Conservation (phyloP, 2,329 filamentous ascomycete genomes). For the Fusarium sp. region DNA sequence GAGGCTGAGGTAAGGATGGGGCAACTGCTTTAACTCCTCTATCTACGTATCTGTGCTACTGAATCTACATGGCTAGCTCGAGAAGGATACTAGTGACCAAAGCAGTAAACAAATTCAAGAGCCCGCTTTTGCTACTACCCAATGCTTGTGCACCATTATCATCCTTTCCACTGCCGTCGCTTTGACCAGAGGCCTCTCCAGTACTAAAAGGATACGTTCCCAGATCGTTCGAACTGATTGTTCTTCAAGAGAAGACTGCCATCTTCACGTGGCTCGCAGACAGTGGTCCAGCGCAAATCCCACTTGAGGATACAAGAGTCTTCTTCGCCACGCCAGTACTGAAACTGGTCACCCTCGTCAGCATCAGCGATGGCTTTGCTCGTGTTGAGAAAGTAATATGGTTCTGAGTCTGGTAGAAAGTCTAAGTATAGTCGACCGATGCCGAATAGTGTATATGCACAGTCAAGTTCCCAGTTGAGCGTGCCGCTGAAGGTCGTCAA, state of each 20-base stretch:
- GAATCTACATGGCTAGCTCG: not conserved
- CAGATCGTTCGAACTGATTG: conserved; percentile 5
- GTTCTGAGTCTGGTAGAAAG: not conserved
- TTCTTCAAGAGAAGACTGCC: conserved; percentile 15
- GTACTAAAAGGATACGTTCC: conserved; percentile 8
- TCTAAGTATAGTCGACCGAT: conserved; percentile 10
- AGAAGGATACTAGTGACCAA: not conserved
- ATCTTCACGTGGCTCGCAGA: conserved; percentile 10
- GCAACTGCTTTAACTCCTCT: not conserved
- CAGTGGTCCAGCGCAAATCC: conserved; percentile 15
- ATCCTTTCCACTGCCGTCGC: not conserved
- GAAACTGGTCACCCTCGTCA: conserved; percentile 19
- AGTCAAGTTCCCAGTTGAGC: conserved; percentile 16
- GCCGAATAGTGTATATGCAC: conserved; percentile 13
- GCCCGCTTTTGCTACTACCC: not conserved
- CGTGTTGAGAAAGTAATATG: conserved; percentile 23
- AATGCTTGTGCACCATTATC: not conserved
- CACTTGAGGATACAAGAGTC: conserved; percentile 17
- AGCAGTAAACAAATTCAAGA: not conserved
- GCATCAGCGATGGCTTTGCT: conserved; percentile 11
- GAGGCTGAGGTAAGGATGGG: not conserved
- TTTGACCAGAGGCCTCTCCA: conserved; percentile 67
- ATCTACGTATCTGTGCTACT: too few relatives aligned
- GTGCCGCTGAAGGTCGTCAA: conserved; percentile 18
- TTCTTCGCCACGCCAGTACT: conserved; percentile 15